Base-by-base conservation (phyloP, 2,329 filamentous ascomycete genomes). In the Trichoderma sp. region DNA sequence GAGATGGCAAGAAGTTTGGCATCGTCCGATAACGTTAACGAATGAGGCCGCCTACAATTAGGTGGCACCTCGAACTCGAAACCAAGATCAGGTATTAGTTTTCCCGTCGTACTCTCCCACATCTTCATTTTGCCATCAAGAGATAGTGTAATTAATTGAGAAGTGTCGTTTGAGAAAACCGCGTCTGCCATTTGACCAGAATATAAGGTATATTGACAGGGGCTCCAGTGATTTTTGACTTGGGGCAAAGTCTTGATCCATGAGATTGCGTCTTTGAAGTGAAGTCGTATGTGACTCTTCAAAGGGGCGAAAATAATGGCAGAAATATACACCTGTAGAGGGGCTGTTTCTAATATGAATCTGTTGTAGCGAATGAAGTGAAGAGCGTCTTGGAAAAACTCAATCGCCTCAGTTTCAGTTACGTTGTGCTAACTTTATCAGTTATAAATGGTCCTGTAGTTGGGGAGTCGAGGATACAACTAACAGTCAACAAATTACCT, bases 321-420 rank as follows among this genome's bases (percentile, higher is more conserved):
- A 43, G 65, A 72, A 9, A 57, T 11, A 53, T 73, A 73, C 1
- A 18, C 15, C 24, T 73, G 67, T 24, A 72, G 61, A 47, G 61
- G 70, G 28, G 60, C 60, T n/a, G 43, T 53, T 30, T 72, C 65
- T 6, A 73, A 34, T 11, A 57, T 26, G 18, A 15, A 30, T 39
- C 36, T 72, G 24, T 70, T 34, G 12, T 51, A 21, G 11, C 56
- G 26, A 6, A 72, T 36, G 34, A 73, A 73, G 14, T 66, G 70
- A 18, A 43, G 14, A 18, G 70, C 70, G 34, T 73, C 71, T 18
- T 28, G 30, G n/a, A 71, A 14, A 6, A 73, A 63, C 7, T 53
- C 9, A 26, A 30, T 34, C 2, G 21, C 18, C 12, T 66, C 21
- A 21, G 36, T 9, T 28, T n/a, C 11, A 4, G 5, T 2, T 8